Base-by-base conservation (phyloP, 2,329 filamentous ascomycete species). In the Fusarium palustre region DNA sequence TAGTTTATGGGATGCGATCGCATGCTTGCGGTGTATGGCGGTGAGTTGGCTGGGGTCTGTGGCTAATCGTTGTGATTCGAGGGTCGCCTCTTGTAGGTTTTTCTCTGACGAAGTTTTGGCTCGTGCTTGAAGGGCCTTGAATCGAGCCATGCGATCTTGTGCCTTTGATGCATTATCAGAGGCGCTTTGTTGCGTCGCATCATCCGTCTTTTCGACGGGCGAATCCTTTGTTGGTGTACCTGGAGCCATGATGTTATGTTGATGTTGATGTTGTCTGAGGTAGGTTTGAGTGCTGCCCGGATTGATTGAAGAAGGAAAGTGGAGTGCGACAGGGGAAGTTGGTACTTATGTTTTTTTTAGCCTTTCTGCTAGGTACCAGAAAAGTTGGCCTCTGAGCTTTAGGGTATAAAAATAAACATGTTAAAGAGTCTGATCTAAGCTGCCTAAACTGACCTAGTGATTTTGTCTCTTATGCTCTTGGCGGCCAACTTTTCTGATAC, bases 1-100 rank as follows among this genome's bases (percentile, higher is more conserved):
- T 0, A 99, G 88, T 77, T 98, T 99, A 79, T 97, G 93, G 8
- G 91, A 90, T 22, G 96, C 95, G 71, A 96, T 90, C 57, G 93
- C 94, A 75, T 93, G 92, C 76, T 94, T 93, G 66, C 94, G 92
- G 69, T 91, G 90, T n/a, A 98, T 83, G 2, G 92, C 87, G 2
- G 89, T 89, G 49, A 97, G 87, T 66, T 95, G 87, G 5, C 87
- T 87, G 7, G 93, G 92, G 76, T 97, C 93, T 28, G 90, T 90
- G 5, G 91, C 87, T 52, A 94, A 84, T 42, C 93, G 90, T 76
- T 94, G 91, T 18, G 92, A 91, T 81, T 97, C 94, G 49, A 90
- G 89, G 31, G 91, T 91, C 10, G 93, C 93, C 79, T 94, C 94
- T 77, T 93, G 91, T 68, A 97, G 82, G 76, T 97, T 98, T 66